These are phyloP conservation scores for Spencermartinsiella ligniputridi DNA, from an alignment of 1,139 yeast genomes.

Conservation along the genomic window DNA sequence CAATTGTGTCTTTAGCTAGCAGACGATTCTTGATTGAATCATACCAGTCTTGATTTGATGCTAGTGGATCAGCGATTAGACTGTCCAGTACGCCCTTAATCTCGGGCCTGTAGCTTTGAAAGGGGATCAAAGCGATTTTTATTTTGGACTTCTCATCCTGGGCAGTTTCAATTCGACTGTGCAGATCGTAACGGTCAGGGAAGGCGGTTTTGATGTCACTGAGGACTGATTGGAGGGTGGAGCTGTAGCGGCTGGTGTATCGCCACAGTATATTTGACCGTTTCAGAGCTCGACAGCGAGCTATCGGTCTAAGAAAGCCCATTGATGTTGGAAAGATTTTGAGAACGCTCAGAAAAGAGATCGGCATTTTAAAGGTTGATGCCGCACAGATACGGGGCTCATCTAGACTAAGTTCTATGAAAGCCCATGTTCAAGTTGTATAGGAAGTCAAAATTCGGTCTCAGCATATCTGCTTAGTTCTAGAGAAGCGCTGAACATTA, in stretches of 20 bases:
- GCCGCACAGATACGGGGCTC: no score
- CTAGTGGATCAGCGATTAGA: slow-evolving; percentile 35
- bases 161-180: slow-evolving; percentile 21
- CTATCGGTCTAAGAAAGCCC: no score
- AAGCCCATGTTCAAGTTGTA: no score
- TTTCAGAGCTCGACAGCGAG: no score
- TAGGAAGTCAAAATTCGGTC: no score
- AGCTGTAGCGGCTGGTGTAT: no score
- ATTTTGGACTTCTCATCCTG: slow-evolving; percentile 10
- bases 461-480: no score
- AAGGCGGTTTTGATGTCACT: slow-evolving; percentile 24
- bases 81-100: slow-evolving; percentile 30
- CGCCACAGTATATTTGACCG: background rate
- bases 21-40: slow-evolving; percentile 27
- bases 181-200: slow-evolving; percentile 21
- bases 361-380: no score
- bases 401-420: no score
- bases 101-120: slow-evolving; percentile 23
- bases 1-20: slow-evolving; percentile 32
- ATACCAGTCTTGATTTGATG: slow-evolving; percentile 33
- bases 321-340: no score
- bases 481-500: no score
- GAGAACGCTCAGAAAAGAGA: no score
- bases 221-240: background rate
- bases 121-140: slow-evolving; percentile 31